A percentile compares a stretch with the other conserved stretches of the same genome.
Conservation (phyloP, 2,329 filamentous ascomycete species). For the Plectosphaerella plurivora region DNA sequence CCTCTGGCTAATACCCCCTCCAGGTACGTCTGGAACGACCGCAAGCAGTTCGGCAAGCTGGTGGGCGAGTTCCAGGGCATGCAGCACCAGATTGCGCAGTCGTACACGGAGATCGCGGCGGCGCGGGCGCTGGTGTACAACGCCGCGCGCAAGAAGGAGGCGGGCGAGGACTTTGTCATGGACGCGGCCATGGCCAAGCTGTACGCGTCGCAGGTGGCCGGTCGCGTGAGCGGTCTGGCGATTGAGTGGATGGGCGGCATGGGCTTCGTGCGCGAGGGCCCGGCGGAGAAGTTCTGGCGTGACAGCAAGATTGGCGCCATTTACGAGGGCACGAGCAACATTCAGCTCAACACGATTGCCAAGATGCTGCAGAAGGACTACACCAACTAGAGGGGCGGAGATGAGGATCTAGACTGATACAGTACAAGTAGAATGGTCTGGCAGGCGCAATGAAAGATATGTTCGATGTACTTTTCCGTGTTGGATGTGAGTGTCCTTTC, state of each 20-base stretch:
- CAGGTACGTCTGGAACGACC: slow-evolving; percentile 95
- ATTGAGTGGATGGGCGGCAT: slow-evolving; percentile 99
- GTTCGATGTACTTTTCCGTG: no score
- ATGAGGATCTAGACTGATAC: not conserved
- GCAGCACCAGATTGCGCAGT: slow-evolving; percentile 97
- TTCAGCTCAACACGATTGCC: slow-evolving; percentile 64
- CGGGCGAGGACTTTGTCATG: slow-evolving; percentile 87
- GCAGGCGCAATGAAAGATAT: no score
- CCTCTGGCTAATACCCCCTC: not conserved
- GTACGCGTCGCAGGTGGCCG: slow-evolving; percentile 88
- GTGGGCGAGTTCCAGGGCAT: slow-evolving; percentile 98
- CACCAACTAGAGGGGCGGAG: slow-evolving; percentile 22
- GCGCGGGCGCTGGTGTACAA: slow-evolving; percentile 93
- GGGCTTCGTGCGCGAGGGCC: slow-evolving; percentile 94
- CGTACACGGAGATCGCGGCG: slow-evolving; percentile 88
- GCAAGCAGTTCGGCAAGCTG: slow-evolving; percentile 90
- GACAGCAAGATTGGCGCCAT: slow-evolving; percentile 99
- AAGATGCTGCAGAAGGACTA: slow-evolving; percentile 61
- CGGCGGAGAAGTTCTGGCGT: slow-evolving; percentile 96
- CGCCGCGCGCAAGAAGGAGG: slow-evolving; percentile 95
- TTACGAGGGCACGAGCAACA: slow-evolving; percentile 86
- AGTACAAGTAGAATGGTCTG: no score
- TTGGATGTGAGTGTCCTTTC: no score
- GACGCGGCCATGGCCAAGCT: slow-evolving; percentile 99
- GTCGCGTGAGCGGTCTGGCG: slow-evolving; percentile 76